Conservation (phyloP, 2,329 filamentous ascomycete species). For the Ceratocystis cacaofunesta region DNA sequence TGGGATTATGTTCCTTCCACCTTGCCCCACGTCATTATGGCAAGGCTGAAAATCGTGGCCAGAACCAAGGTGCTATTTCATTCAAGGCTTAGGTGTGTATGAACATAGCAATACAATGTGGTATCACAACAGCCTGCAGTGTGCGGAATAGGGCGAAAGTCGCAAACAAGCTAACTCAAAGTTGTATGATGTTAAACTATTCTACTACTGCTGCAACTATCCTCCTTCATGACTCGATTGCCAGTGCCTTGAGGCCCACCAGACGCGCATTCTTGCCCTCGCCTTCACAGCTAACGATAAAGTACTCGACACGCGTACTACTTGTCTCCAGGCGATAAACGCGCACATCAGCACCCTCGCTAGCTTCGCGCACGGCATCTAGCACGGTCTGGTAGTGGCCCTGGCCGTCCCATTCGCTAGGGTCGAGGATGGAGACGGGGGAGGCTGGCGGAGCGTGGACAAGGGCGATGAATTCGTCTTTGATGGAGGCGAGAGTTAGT, state of each 20-base stretch:
- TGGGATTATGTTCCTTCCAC: background rate
- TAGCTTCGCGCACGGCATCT: constrained; percentile 51
- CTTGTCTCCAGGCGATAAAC: constrained; percentile 52
- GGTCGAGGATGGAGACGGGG: constrained; percentile 49
- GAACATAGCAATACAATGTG: too few relatives aligned
- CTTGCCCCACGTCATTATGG: background rate
- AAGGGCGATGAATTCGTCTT: constrained; percentile 55
- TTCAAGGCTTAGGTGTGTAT: too few relatives aligned
- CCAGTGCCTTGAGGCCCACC: constrained; percentile 64
- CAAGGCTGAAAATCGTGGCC: background rate
- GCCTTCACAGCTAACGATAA: constrained; percentile 51
- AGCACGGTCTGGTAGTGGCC: constrained; percentile 56
- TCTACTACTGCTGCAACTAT: too few relatives aligned
- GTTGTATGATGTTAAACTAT: too few relatives aligned
- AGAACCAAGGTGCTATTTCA: background rate
- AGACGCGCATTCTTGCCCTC: constrained; percentile 43
- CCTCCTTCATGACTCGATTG: constrained; percentile 48
- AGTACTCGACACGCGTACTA: constrained; percentile 57
- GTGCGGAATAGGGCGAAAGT: too few relatives aligned
- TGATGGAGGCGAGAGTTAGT: background rate
- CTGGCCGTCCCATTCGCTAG: constrained; percentile 56
- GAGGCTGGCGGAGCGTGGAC: constrained; percentile 40
- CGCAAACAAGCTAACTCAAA: too few relatives aligned
- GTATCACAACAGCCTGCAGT: too few relatives aligned
- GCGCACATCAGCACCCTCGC: constrained; percentile 50